Evolutionary conservation across 805 yeast species (phyloP), one percentile per base, ranked within the genome.

Genomic region (Cyberlindnera meyerae): DNA sequence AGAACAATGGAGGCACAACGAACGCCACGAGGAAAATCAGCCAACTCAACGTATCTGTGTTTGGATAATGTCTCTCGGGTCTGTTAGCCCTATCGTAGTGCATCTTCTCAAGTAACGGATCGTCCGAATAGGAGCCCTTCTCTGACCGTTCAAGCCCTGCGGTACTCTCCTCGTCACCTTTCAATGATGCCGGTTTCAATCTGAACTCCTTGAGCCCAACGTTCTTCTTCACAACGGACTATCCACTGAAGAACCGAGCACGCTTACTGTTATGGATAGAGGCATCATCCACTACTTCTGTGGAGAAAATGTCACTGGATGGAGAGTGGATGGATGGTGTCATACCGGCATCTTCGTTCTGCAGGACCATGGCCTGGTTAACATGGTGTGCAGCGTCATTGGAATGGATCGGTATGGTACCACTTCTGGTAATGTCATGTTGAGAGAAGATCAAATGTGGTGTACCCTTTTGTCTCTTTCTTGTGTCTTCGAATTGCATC

Each of bases 1-100:
- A 54, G 38, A 53, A 54, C 43, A 53, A 33, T 13, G 59, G 58
- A 13, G 59, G 57, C 3, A 54, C 34, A 4, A 50, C 2, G 25
- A 54, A 54, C 7, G 56, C 40, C 8, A 52, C 16, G 14, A 40
- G 22, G 34, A 39, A 52, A 8, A 29, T 15, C 18, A 25, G 11
- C 39, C 34, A 36, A 8, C 34, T 24, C 15, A 22, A 24, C 11
- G 12, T 7, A 22, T 33, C 11, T 30, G 47, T 22, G 14, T 34
- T 17, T n/a, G 25, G 42, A 28, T 20, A 27, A 25, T 37, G 24
- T 20, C 27, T 20, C 24, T 17, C 24, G 7, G 44, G 35, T 20
- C 41, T 27, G 36, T 37, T 21, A 2, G 21, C 31, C 14, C 54
- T 43, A 8, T 47, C 47, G 27, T 39, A 33, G 16, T 38, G 30